A percentile compares a stretch with the other conserved stretches of the same genome.
Conservation (phyloP, 2,329 filamentous ascomycete genomes). For the Endothia cerciana region DNA sequence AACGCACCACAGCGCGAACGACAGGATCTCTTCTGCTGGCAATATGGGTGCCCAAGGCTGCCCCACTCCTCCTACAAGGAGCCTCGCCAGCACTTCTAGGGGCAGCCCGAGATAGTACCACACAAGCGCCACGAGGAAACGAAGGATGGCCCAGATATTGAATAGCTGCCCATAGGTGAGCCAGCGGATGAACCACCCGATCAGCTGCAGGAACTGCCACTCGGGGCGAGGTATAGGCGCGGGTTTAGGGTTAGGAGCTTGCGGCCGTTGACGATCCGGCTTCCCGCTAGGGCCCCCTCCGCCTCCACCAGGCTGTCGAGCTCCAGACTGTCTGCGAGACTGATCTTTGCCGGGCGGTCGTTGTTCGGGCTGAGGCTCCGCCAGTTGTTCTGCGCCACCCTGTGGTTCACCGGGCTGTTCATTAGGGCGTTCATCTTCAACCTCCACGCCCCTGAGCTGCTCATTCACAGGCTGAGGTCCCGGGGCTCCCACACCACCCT, state of each 20-base stretch:
- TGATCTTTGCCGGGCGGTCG: neutral
- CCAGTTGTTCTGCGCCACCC: neutral
- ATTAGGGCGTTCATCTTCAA: neutral
- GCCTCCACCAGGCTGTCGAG: neutral
- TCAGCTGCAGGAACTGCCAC: neutral
- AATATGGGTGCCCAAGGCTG: neutral
- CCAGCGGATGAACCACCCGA: neutral
- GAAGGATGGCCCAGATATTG: neutral
- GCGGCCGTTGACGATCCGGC: neutral
- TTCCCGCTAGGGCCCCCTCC: neutral
- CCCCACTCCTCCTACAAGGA: neutral
- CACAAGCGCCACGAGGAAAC: neutral
- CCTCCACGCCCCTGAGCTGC: neutral
- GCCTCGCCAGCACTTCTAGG: neutral
- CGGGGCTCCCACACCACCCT: neutral
- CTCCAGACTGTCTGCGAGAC: neutral
- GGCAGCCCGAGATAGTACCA: neutral
- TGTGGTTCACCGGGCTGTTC: neutral
- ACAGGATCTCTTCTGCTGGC: constrained; percentile 1
- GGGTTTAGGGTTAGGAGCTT: neutral
- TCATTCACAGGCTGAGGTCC: neutral
- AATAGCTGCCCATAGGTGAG: neutral
- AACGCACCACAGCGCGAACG: constrained; percentile 18
- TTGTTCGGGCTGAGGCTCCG: neutral
- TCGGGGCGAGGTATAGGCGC: neutral